Evolutionary conservation across 495 filamentous ascomycete genomes (phyloP).

Genomic region (Haplographium delicatum): DNA sequence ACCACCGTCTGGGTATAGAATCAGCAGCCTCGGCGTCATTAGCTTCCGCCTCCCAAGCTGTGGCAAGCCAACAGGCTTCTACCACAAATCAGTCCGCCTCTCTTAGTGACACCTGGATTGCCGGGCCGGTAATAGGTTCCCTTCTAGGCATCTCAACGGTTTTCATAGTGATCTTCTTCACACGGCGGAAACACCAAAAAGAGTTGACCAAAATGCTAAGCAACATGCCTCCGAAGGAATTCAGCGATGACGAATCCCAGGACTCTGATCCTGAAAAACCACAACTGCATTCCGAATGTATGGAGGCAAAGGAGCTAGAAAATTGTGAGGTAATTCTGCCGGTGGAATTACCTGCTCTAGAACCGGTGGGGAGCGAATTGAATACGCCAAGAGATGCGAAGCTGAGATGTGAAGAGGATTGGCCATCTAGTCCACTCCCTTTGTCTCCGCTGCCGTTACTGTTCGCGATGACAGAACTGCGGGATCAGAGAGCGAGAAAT

Average conservation of each 20-base stretch:
- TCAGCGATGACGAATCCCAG: background rate
- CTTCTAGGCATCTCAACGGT: conserved; percentile 17
- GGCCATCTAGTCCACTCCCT: conserved; percentile 14
- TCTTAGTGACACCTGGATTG: conserved; percentile 11
- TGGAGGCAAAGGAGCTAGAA: conserved; percentile 7
- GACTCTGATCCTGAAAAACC: conserved; percentile 1
- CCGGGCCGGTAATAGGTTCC: conserved; percentile 16
- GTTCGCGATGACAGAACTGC: conserved; percentile 17
- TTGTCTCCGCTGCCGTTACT: conserved; percentile 13
- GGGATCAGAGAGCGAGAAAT: conserved; percentile 13
- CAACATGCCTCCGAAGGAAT: background rate
- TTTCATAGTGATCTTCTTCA: conserved; percentile 19
- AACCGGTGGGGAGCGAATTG: conserved; percentile 20
- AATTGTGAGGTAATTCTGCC: conserved; percentile 7
- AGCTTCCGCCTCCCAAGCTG: background rate
- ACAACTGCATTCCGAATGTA: conserved; percentile 8
- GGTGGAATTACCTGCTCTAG: conserved; percentile 15
- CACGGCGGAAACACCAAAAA: conserved; percentile 7
- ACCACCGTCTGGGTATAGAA: too few species aligned
- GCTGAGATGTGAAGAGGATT: conserved; percentile 4
- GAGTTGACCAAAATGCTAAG: background rate
- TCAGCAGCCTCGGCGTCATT: background rate
- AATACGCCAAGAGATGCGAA: conserved; percentile 1
- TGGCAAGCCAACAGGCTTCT: background rate
- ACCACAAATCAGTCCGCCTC: background rate